Percentiles rank a stretch among this genome's conserved stretches.
Evolutionary conservation across 1,139 yeast genomes (phyloP).

Genomic region (Diutina sp.): DNA sequence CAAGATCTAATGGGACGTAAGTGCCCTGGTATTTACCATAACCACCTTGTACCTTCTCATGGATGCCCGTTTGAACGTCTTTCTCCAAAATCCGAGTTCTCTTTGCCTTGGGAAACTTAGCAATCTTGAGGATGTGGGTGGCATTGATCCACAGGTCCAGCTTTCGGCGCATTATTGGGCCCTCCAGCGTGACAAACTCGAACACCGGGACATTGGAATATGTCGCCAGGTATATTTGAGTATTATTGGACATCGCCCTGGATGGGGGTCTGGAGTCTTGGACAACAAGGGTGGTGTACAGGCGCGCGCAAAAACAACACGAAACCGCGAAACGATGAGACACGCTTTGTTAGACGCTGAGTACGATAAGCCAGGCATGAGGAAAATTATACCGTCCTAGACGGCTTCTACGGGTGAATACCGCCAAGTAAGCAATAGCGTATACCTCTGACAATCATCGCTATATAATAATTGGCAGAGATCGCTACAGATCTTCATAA

Average conservation of each 20-base stretch:
- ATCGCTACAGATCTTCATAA: no score
- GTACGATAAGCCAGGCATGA: no score
- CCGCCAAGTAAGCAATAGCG: no score
- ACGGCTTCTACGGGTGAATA: no score
- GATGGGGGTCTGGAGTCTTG: not conserved
- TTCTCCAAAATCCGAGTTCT: conserved; percentile 76
- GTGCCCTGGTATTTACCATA: conserved; percentile 94
- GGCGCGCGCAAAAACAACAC: not conserved
- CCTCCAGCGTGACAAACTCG: conserved; percentile 56
- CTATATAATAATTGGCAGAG: no score
- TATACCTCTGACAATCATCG: no score
- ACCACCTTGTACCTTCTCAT: conserved; percentile 92
- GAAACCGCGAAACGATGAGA: not conserved
- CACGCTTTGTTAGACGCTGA: not conserved
- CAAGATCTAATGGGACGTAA: conserved; percentile 69
- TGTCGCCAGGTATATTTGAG: conserved; percentile 60
- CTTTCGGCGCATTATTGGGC: conserved; percentile 73
- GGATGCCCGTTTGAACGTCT: conserved; percentile 75
- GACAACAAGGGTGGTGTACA: not conserved
- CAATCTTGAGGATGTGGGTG: conserved; percentile 79
- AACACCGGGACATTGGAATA: conserved; percentile 61
- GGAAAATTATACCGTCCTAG: no score
- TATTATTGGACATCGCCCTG: not conserved
- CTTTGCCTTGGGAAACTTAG: conserved; percentile 76
- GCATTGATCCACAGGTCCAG: conserved; percentile 83